Evolutionary conservation across 345 rosid genomes (phyloP), one percentile per base, ranked within the genome.

Genomic region (Populus davidiana): DNA sequence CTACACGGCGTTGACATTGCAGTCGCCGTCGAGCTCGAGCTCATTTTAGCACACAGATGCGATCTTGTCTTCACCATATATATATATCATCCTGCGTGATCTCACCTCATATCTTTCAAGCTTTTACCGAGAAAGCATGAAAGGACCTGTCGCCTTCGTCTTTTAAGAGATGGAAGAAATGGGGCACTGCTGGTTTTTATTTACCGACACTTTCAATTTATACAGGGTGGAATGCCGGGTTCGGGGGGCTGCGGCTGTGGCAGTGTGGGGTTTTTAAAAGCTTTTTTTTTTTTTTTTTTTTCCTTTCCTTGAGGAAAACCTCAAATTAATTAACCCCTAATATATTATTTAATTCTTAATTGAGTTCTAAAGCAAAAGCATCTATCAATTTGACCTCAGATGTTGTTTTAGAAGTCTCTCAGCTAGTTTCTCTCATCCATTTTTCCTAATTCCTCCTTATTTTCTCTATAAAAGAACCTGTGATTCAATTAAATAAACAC

Each of bases 41-140:
- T 77, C 72, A 56, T 77, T 77, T 67, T 79, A 27, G 85, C 86
- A 54, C 49, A 38, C 44, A n/a, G 77, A 54, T 78, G 44, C 13
- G 44, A 41, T 9, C 20, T 50, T 50, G 3, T 10, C 59, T 61
- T 61, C n/a, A 21, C n/a, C 3, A 8, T 61, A 12, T 3, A 61
- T n/a, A n/a, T 23, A 16, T 61, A 8, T 23, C 65, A 6, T 21
- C 23, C n/a, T 4, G 8, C 23, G 65, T 21, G 9, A 61, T 33
- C 35, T 33, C 35, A 33, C 35, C 35, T 33, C 35, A 33, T 33
- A 33, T 33, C 35, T 33, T 33, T 33, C 5, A 33, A 33, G 35
- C 35, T 33, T 33, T 33, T 33, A 33, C 35, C 5, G 65, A 8
- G 65, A 61, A 8, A 23, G 65, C 5, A 61, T 16, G n/a, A 16